phyloP scores from a whole-genome alignment of 805 yeast species.

The Wickerhamiella azymoides region DNA sequence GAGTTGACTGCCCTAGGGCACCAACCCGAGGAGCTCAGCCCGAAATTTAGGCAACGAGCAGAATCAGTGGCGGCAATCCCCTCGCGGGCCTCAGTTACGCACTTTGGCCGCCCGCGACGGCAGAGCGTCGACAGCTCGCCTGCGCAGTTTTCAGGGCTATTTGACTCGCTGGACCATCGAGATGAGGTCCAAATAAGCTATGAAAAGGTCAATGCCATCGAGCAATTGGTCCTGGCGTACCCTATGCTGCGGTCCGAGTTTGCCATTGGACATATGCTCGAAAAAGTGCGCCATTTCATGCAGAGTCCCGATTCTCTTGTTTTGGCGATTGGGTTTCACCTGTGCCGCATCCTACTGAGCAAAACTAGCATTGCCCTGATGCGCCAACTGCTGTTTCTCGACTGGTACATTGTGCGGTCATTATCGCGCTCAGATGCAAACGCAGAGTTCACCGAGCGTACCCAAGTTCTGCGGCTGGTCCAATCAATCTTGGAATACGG shows the following conservation, averaged over 20 bases:
- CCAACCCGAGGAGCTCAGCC: slow-evolving; percentile 10
- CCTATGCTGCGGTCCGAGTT: slow-evolving; percentile 13
- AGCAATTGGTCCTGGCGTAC: slow-evolving; percentile 10
- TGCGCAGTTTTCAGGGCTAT: slow-evolving; percentile 1
- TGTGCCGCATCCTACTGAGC: slow-evolving; percentile 51
- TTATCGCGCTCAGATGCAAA: slow-evolving; percentile 42
- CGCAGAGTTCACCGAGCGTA: slow-evolving; percentile 43
- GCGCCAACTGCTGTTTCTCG: slow-evolving; percentile 37
- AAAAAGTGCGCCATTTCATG: slow-evolving; percentile 45
- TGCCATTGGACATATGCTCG: slow-evolving; percentile 23
- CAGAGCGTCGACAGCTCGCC: slow-evolving; percentile 1
- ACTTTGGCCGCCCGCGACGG: neutral
- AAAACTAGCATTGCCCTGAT: slow-evolving; percentile 41
- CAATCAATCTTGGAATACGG: slow-evolving; percentile 52
- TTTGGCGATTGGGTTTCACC: slow-evolving; percentile 61
- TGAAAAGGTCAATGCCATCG: slow-evolving; percentile 6
- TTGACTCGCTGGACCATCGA: slow-evolving; percentile 6
- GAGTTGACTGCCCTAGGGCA: slow-evolving; percentile 36
- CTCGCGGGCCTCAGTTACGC: neutral
- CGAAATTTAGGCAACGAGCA: neutral
- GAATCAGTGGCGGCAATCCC: slow-evolving; percentile 6
- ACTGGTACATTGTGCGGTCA: slow-evolving; percentile 49
- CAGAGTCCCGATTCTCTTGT: slow-evolving; percentile 45
- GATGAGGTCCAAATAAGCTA: slow-evolving; percentile 3
- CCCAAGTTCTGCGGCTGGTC: slow-evolving; percentile 61